A percentile compares a stretch with the other conserved stretches of the same genome.
phyloP scores from a whole-genome alignment of 1,139 yeast species.

The Oligophagozyma castellii region DNA sequence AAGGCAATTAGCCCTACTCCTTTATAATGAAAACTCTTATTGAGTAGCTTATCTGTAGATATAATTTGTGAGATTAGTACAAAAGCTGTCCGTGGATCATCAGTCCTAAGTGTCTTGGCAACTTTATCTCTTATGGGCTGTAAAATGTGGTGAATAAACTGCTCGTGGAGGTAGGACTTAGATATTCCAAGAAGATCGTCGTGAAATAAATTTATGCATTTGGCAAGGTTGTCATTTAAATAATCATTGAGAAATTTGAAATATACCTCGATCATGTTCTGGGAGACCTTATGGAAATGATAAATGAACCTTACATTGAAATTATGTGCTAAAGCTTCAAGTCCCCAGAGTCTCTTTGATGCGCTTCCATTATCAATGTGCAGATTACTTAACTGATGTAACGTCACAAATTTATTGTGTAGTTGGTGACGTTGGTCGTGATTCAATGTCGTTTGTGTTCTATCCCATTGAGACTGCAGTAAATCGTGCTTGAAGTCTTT shows the following conservation, averaged over 20 bases:
- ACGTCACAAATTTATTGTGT: conserved; percentile 11
- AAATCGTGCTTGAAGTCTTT: conserved; percentile 7
- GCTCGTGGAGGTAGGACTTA: conserved; percentile 17
- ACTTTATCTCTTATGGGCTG: conserved; percentile 22
- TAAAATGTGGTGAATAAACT: conserved; percentile 25
- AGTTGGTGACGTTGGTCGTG: conserved; percentile 8
- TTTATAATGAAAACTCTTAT: conserved; percentile 15
- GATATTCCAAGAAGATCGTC: conserved; percentile 15
- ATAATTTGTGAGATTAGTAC: conserved; percentile 22
- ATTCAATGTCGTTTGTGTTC: conserved; percentile 8
- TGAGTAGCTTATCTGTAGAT: conserved; percentile 20
- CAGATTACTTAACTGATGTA: conserved; percentile 29
- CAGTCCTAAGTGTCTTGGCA: conserved; percentile 18
- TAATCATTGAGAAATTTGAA: conserved; percentile 39
- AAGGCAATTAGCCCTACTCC: conserved; percentile 20
- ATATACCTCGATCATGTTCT: conserved; percentile 30
- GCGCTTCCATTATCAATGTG: conserved; percentile 11
- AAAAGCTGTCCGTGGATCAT: conserved; percentile 14
- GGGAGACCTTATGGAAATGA: conserved; percentile 45
- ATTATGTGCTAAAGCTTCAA: conserved; percentile 42
- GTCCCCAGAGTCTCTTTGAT: conserved; percentile 44
- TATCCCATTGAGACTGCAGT: conserved; percentile 18
- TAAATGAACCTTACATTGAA: conserved; percentile 51
- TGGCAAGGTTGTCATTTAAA: conserved; percentile 20
- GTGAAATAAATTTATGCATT: conserved; percentile 20